phyloP scores from a whole-genome alignment of 2,329 filamentous ascomycete species.

The Pseudocercospora macadamiae region DNA sequence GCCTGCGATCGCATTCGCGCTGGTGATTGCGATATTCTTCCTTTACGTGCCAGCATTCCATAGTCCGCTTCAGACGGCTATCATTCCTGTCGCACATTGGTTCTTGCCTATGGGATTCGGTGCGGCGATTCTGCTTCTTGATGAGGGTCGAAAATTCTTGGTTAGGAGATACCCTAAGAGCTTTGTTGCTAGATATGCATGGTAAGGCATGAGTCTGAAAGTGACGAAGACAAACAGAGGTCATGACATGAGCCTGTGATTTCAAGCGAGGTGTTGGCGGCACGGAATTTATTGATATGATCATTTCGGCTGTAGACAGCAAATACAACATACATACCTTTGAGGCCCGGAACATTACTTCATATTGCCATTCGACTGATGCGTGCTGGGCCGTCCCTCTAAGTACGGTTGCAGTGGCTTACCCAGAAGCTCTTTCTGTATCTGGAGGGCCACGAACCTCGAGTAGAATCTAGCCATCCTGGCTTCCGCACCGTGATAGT shows the following conservation, averaged over 20 bases:
- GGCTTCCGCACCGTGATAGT: conserved; percentile 51
- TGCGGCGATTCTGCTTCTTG: conserved; percentile 63
- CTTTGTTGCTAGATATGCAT: conserved; percentile 63
- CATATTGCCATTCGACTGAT: not conserved
- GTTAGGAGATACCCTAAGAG: conserved; percentile 64
- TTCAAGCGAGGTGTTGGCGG: not conserved
- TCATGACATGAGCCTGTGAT: not conserved
- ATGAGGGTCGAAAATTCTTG: conserved; percentile 67
- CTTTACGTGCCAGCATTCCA: conserved; percentile 69
- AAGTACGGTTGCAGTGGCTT: conserved; percentile 15
- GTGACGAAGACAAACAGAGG: not conserved
- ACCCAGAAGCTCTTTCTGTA: conserved; percentile 37
- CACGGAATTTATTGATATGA: not conserved
- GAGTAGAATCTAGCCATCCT: conserved; percentile 53
- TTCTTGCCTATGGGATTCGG: conserved; percentile 77
- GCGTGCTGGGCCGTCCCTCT: not conserved
- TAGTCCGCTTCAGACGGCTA: conserved; percentile 60
- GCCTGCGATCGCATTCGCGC: conserved; percentile 69
- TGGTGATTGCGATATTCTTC: conserved; percentile 69
- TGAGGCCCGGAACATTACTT: not conserved
- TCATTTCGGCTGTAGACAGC: not conserved
- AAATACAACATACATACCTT: not conserved
- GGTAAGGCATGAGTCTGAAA: conserved; percentile 49
- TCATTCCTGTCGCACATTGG: conserved; percentile 72
- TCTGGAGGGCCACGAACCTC: conserved; percentile 50